Conservation (phyloP, 2,329 filamentous ascomycete genomes). For the Mycosphaerelloides madeirae region DNA sequence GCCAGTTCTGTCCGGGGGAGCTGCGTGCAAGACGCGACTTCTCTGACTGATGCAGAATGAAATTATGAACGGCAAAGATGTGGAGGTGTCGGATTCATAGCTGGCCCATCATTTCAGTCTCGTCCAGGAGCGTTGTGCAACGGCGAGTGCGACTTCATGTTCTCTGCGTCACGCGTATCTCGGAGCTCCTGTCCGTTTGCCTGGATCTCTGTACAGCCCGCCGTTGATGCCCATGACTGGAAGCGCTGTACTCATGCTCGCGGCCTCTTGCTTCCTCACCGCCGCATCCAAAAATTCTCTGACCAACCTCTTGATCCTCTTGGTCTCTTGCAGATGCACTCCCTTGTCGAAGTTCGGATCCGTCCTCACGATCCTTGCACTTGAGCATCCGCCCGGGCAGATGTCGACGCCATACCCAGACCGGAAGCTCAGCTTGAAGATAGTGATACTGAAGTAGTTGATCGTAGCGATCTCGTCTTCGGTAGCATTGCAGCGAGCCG, state of each 20-base stretch:
- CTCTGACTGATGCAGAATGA: too few species aligned
- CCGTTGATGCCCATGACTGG: not conserved
- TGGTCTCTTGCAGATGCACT: slow-evolving; percentile 10
- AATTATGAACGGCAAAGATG: too few species aligned
- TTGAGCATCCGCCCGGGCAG: slow-evolving; percentile 10
- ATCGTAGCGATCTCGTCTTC: slow-evolving; percentile 11
- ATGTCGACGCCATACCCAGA: slow-evolving; percentile 14
- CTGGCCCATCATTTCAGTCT: too few species aligned
- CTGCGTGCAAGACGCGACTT: too few species aligned
- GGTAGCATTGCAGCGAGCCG: slow-evolving; percentile 7
- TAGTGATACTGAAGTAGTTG: slow-evolving; percentile 17
- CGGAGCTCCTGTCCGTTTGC: too few species aligned
- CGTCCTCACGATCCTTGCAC: slow-evolving; percentile 10
- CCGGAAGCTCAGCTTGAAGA: slow-evolving; percentile 8
- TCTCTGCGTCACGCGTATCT: too few species aligned
- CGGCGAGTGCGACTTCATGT: too few species aligned
- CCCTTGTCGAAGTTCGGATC: slow-evolving; percentile 10
- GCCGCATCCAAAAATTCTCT: slow-evolving; percentile 10
- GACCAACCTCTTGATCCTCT: slow-evolving; percentile 13
- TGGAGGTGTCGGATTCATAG: too few species aligned
- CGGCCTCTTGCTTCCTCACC: not conserved
- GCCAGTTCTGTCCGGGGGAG: too few species aligned
- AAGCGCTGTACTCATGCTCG: not conserved
- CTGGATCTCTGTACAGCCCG: too few species aligned
- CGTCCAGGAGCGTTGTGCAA: too few species aligned